Percentiles rank a stretch among this genome's conserved stretches.
Evolutionary conservation across 2,329 filamentous ascomycete species (phyloP).

Genomic region (Aspergillus niger): DNA sequence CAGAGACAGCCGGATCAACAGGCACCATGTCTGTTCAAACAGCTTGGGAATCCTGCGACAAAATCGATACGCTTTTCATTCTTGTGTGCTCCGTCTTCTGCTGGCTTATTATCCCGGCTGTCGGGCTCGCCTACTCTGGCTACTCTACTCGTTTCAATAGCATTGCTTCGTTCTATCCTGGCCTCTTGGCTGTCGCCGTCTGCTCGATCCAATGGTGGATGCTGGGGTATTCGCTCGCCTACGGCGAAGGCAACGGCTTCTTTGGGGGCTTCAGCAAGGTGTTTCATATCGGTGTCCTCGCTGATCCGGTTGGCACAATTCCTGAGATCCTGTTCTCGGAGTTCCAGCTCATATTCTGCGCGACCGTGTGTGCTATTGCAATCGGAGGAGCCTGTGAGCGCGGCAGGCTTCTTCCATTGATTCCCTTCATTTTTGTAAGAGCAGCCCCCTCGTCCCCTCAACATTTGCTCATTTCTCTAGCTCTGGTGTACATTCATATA

Average conservation of each 20-base stretch:
- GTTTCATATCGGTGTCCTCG: conserved; percentile 50
- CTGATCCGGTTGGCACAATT: conserved; percentile 53
- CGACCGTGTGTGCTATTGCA: conserved; percentile 55
- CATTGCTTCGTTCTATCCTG: conserved; percentile 52
- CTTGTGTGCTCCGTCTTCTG: conserved; percentile 56
- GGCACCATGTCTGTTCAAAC: conserved; percentile 34
- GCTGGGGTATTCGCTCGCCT: conserved; percentile 53
- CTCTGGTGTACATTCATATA: conserved; percentile 55
- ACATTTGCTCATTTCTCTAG: conserved; percentile 24
- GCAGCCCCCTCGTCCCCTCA: too few relatives aligned
- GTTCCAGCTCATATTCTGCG: conserved; percentile 55
- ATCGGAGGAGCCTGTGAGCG: conserved; percentile 54
- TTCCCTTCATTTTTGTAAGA: conserved; percentile 50
- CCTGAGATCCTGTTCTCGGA: conserved; percentile 55
- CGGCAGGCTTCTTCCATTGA: conserved; percentile 49
- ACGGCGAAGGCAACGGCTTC: conserved; percentile 49
- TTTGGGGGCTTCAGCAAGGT: conserved; percentile 51
- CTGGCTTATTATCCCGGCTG: conserved; percentile 56
- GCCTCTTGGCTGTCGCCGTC: conserved; percentile 50
- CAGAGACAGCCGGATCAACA: not conserved
- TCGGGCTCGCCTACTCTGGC: conserved; percentile 54
- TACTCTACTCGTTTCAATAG: conserved; percentile 53
- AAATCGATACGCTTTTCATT: conserved; percentile 55
- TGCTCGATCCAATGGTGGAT: conserved; percentile 56
- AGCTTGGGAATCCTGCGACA: conserved; percentile 55